Base-by-base conservation (phyloP, 768 basidiomycete species). In the Xerocomus potaroensis region DNA sequence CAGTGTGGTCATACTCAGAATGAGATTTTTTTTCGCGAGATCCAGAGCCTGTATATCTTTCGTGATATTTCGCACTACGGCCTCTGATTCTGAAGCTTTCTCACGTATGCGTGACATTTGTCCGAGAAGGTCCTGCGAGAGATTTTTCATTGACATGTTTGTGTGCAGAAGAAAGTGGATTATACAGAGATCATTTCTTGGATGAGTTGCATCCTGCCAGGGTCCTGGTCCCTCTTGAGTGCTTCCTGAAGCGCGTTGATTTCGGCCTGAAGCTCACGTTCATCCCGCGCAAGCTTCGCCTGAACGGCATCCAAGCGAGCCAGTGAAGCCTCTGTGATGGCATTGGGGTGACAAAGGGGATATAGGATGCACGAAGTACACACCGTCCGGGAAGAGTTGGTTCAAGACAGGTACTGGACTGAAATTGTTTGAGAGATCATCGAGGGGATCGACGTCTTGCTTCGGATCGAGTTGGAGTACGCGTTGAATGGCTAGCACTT, bases 51-150 rank as follows among this genome's bases (percentile, higher is more conserved):
- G 94, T 39, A 99, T 98, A 66, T 99, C 96, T 54, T 89, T 87
- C 2, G 96, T 99, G 54, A 98, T 96, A 56, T 91, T 83, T 43
- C 87, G 78, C 21, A 98, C 96, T 39, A 98, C 91, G 2, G 92
- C 92, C 59, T 98, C 96, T 3, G 91, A 93, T 63, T 99, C 96
- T 1, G 91, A 89, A 0, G 95, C 93, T 62, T 97, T 97, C 68
- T 97, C 93, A 35, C 92, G 80, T 54, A 98, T 96, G 46, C 87
- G 86, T 30, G 87, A 93, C 82, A 97, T 95, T 70, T 98, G 95
- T 22, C 87, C 84, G 39, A 98, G 77, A 14, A 98, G 75, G 60
- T 96, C 93, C 94, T 97, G 60, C 10, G 46, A 6, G 19, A 24
- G 38, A 22, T 41, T 32, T 44, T 46, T 60, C 32, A 51, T 43